Evolutionary conservation across 495 filamentous ascomycete genomes (phyloP).

Genomic region (Geoglossum glabrum): DNA sequence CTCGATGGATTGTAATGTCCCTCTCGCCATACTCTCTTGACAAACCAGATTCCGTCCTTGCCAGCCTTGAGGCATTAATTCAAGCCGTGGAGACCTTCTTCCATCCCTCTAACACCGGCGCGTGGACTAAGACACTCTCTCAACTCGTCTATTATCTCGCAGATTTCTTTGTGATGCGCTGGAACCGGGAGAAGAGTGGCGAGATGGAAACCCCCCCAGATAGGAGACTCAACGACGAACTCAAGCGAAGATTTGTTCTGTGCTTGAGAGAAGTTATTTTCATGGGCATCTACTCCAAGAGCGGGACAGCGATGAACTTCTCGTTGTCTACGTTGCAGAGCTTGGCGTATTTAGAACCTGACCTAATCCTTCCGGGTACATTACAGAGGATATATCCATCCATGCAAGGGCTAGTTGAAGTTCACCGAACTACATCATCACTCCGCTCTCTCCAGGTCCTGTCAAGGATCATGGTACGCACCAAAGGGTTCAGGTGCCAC

Average conservation of each 20-base stretch:
- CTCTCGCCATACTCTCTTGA: constrained; percentile 71
- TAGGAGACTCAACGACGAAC: constrained; percentile 50
- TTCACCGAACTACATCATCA: constrained; percentile 88
- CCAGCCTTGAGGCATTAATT: constrained; percentile 78
- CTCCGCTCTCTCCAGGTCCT: constrained; percentile 77
- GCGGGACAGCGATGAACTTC: constrained; percentile 72
- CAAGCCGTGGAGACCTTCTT: constrained; percentile 97
- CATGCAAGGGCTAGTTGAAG: constrained; percentile 88
- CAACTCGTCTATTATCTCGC: constrained; percentile 84
- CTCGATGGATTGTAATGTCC: constrained; percentile 89
- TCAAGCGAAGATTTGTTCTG: constrained; percentile 81
- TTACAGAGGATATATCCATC: constrained; percentile 93
- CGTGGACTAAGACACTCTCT: constrained; percentile 75
- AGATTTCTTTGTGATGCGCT: constrained; percentile 94
- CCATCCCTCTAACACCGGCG: constrained; percentile 89
- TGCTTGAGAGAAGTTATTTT: constrained; percentile 84
- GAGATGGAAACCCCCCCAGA: constrained; percentile 73
- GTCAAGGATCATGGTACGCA: constrained; percentile 68
- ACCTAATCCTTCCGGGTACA: constrained; percentile 81
- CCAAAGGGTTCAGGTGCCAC: constrained; percentile 87
- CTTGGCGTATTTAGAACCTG: constrained; percentile 75
- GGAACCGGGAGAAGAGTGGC: constrained; percentile 83
- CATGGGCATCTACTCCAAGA: constrained; percentile 97
- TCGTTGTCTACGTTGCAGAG: constrained; percentile 77
- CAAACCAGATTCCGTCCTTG: constrained; percentile 55